Percentiles rank a stretch among this genome's conserved stretches.
These are phyloP conservation scores for Trametes punicea DNA, from an alignment of 768 basidiomycete species.

Conservation along the genomic window DNA sequence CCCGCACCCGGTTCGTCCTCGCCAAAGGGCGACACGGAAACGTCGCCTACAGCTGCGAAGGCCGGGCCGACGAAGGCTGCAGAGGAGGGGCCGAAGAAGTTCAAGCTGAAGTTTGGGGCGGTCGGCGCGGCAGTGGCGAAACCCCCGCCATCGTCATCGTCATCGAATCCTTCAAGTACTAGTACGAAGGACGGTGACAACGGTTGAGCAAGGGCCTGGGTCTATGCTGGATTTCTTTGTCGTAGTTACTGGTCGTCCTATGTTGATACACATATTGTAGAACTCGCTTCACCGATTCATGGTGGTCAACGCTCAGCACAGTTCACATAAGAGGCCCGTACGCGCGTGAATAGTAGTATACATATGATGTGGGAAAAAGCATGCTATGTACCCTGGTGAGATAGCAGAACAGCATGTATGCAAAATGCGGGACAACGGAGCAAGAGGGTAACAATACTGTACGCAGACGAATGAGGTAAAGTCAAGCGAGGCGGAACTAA, in stretches of 20 bases:
- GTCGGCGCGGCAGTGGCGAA: slow-evolving; percentile 36
- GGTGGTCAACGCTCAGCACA: slow-evolving; percentile 20
- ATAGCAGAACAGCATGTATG: slow-evolving; percentile 31
- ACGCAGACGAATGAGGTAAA: slow-evolving; percentile 27
- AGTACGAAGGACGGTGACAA: slow-evolving; percentile 73
- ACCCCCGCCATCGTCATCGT: slow-evolving; percentile 34
- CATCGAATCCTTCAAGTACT: slow-evolving; percentile 54
- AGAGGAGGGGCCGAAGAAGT: slow-evolving; percentile 63
- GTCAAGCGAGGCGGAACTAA: slow-evolving; percentile 16
- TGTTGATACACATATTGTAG: slow-evolving; percentile 24
- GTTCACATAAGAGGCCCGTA: background rate
- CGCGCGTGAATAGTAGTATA: slow-evolving; percentile 29
- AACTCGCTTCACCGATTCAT: slow-evolving; percentile 21
- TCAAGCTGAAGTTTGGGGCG: slow-evolving; percentile 68
- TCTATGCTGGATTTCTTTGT: slow-evolving; percentile 16
- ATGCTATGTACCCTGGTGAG: slow-evolving; percentile 28
- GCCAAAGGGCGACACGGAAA: slow-evolving; percentile 38
- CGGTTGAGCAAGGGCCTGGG: slow-evolving; percentile 38
- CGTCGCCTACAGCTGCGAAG: slow-evolving; percentile 16
- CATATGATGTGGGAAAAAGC: slow-evolving; percentile 24
- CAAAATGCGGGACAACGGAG: slow-evolving; percentile 33
- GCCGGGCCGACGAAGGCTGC: slow-evolving; percentile 40
- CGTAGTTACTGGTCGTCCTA: slow-evolving; percentile 10
- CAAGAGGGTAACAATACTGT: slow-evolving; percentile 23
- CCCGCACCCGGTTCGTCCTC: slow-evolving; percentile 40